Evolutionary conservation across 2,329 filamentous ascomycete species (phyloP).

Genomic region (Pseudogymnoascus sp.): DNA sequence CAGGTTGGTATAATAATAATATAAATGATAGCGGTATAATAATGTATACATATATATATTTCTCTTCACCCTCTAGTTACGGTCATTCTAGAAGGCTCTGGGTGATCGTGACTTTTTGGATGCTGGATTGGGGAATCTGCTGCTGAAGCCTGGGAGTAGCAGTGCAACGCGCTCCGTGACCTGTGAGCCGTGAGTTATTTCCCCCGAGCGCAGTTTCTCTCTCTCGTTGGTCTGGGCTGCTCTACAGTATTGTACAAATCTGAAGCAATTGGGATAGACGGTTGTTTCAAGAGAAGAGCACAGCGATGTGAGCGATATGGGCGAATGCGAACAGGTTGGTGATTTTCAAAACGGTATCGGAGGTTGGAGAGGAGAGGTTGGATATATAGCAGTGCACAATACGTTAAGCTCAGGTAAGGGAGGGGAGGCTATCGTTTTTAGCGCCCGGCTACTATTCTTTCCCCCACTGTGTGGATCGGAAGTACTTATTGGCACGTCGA

Average conservation of each 20-base stretch:
- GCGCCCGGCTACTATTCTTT: constrained; percentile 5
- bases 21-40: background rate
- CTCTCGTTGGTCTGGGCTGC: background rate
- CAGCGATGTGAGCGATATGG: constrained; percentile 3
- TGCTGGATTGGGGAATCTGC: background rate
- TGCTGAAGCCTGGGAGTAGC: background rate
- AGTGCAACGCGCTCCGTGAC: background rate
- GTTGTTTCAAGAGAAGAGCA: background rate
- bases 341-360: background rate
- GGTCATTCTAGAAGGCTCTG: constrained; percentile 4
- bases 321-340: background rate
- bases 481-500: background rate
- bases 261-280: background rate
- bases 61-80: constrained; percentile 4
- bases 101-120: background rate
- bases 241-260: constrained; percentile 6
- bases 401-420: background rate
- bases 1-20: background rate
- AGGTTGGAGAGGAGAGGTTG: background rate
- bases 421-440: background rate
- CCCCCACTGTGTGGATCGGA: constrained; percentile 1
- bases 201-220: background rate
- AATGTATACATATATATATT: constrained; percentile 4
- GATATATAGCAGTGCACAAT: background rate
- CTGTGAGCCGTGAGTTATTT: background rate